Percentiles rank a stretch among this genome's conserved stretches.
Evolutionary conservation across 441 rosid genomes (phyloP).

Genomic region (Gossypium trilobum): DNA sequence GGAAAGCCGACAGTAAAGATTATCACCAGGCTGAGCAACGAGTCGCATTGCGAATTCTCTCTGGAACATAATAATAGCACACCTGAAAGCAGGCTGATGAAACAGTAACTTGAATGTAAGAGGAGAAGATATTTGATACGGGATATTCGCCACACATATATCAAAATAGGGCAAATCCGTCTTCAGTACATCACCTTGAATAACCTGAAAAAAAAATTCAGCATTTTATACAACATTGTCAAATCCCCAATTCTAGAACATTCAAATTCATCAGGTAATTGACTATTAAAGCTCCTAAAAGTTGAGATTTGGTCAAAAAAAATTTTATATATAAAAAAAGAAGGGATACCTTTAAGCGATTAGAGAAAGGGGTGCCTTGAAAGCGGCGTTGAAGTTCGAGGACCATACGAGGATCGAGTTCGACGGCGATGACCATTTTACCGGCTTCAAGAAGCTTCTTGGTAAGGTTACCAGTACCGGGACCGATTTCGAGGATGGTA

Average conservation of each 20-base stretch:
- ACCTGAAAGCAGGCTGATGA: conserved; percentile 71
- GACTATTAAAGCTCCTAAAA: not conserved
- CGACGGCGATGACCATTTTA: conserved; percentile 69
- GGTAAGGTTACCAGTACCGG: conserved; percentile 84
- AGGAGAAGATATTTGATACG: conserved; percentile 71
- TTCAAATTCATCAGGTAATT: not conserved
- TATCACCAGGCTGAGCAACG: conserved; percentile 80
- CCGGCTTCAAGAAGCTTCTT: conserved; percentile 86
- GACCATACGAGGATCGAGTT: conserved; percentile 84
- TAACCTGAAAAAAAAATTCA: conserved; percentile 37
- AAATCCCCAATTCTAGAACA: not conserved
- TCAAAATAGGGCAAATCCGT: conserved; percentile 82
- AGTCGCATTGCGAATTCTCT: conserved; percentile 90
- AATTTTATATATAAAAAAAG: too few species aligned
- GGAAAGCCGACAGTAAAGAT: conserved; percentile 72
- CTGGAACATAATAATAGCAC: conserved; percentile 87
- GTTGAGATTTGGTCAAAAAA: not conserved
- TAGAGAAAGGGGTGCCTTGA: conserved; percentile 61
- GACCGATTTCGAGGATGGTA: conserved; percentile 78
- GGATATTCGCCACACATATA: conserved; percentile 84
- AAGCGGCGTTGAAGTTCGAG: conserved; percentile 84
- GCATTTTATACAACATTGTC: not conserved
- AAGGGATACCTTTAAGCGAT: conserved; percentile 41
- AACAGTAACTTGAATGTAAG: conserved; percentile 55
- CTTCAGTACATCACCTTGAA: conserved; percentile 75